These are phyloP conservation scores for Dianthus caryophyllus DNA, from an alignment of 148 eudicot species.

Conservation along the genomic window DNA sequence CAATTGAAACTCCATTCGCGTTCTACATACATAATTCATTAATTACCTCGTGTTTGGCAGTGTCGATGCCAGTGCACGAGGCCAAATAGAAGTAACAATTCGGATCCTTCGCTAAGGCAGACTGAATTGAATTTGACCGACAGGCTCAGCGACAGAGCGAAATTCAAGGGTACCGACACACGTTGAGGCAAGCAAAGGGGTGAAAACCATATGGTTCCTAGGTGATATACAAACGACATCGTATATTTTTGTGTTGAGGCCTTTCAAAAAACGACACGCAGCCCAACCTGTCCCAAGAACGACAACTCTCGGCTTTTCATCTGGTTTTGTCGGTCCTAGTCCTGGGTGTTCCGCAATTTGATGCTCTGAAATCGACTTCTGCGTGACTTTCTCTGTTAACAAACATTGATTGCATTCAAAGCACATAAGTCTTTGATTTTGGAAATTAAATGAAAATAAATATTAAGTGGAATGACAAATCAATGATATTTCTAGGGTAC, in stretches of 20 bases:
- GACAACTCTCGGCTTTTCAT: slow-evolving; percentile 79
- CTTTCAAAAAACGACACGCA: slow-evolving; percentile 80
- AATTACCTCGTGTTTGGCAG: slow-evolving; percentile 71
- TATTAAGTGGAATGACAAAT: background rate
- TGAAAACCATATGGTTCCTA: slow-evolving; percentile 92
- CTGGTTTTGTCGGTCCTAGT: slow-evolving; percentile 64
- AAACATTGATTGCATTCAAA: slow-evolving; percentile 10
- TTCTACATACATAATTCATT: slow-evolving; percentile 37
- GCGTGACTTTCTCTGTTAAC: slow-evolving; percentile 33
- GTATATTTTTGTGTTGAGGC: slow-evolving; percentile 59
- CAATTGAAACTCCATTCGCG: slow-evolving; percentile 56
- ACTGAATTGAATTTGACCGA: slow-evolving; percentile 63
- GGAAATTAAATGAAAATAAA: background rate
- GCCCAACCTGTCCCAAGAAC: slow-evolving; percentile 95
- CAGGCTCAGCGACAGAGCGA: slow-evolving; percentile 83
- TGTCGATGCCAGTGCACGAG: slow-evolving; percentile 58
- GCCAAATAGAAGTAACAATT: slow-evolving; percentile 77
- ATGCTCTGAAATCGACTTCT: slow-evolving; percentile 38
- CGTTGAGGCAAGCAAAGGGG: slow-evolving; percentile 93
- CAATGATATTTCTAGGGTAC: background rate
- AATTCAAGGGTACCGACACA: slow-evolving; percentile 92
- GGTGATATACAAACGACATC: slow-evolving; percentile 90
- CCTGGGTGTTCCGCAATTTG: slow-evolving; percentile 43
- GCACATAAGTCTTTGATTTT: background rate
- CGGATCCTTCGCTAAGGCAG: slow-evolving; percentile 67